These are phyloP conservation scores for Dactylellina leptospora DNA, from an alignment of 2,329 filamentous ascomycete species.

Conservation along the genomic window DNA sequence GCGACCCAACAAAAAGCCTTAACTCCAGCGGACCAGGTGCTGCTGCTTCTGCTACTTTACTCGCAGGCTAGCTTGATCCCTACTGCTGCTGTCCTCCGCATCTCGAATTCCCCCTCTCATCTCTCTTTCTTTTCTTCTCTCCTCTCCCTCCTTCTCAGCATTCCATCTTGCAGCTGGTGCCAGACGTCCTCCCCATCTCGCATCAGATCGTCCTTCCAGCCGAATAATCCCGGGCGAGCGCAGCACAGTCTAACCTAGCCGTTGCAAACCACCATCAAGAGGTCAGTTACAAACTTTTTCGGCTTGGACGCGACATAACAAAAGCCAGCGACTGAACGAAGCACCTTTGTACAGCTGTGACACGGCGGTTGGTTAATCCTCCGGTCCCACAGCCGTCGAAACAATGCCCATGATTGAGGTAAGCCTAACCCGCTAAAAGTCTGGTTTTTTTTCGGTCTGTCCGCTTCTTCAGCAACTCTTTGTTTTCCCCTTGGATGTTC, in stretches of 20 bases:
- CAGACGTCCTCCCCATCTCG: slow-evolving; percentile 14
- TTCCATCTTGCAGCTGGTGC: slow-evolving; percentile 13
- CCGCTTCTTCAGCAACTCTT: not conserved
- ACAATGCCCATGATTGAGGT: slow-evolving; percentile 52
- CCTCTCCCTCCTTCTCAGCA: not conserved
- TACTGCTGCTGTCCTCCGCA: slow-evolving; percentile 5
- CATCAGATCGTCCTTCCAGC: slow-evolving; percentile 18
- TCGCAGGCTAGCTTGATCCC: not conserved
- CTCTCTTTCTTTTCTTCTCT: not conserved
- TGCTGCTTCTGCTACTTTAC: not conserved
- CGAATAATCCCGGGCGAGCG: slow-evolving; percentile 31
- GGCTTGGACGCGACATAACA: slow-evolving; percentile 11
- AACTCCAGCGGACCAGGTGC: not conserved
- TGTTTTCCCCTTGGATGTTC: not conserved
- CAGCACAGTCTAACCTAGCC: slow-evolving; percentile 5
- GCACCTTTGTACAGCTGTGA: no score
- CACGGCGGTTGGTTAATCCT: slow-evolving; percentile 4
- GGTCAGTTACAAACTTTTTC: no score
- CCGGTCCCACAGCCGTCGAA: not conserved
- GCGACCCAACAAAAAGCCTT: slow-evolving; percentile 19
- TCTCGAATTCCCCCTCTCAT: slow-evolving; percentile 12
- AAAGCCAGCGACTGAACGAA: no score
- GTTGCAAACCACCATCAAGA: no score
- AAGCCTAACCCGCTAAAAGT: slow-evolving; percentile 1
- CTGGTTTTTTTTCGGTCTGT: slow-evolving; percentile 1